These are phyloP conservation scores for Musa beccarii DNA, from an alignment of 176 grass and related monocot genomes.

Conservation along the genomic window DNA sequence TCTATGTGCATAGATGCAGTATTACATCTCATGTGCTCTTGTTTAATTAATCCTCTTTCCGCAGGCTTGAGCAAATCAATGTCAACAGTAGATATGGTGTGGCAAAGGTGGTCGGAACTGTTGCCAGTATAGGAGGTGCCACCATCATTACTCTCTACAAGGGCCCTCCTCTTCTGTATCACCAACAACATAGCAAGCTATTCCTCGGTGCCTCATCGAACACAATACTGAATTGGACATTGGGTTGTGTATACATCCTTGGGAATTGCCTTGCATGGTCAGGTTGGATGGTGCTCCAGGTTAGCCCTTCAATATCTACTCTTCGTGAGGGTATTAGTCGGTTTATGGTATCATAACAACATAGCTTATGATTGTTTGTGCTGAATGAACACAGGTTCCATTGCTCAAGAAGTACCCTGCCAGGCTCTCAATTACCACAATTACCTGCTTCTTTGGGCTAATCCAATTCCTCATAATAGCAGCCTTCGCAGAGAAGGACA, in stretches of 20 bases:
- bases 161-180: conserved; percentile 57
- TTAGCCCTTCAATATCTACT: not conserved
- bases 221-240: conserved; percentile 73
- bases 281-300: conserved; percentile 93
- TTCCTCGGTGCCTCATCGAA: conserved; percentile 24
- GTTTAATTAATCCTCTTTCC: not conserved
- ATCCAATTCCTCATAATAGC: conserved; percentile 73
- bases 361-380: not conserved
- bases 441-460: conserved; percentile 77
- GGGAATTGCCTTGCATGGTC: conserved; percentile 80
- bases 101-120: conserved; percentile 79
- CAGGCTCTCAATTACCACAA: conserved; percentile 58
- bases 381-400: conserved; percentile 38
- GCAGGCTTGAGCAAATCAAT: conserved; percentile 71
- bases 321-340: no score
- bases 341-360: not conserved
- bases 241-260: conserved; percentile 83
- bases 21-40: not conserved
- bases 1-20: not conserved
- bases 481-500: conserved; percentile 54
- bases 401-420: conserved; percentile 83
- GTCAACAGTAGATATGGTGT: conserved; percentile 52
- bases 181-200: conserved; percentile 22
- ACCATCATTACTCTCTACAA: conserved; percentile 89
- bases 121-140: conserved; percentile 80